Evolutionary conservation across 768 basidiomycete genomes (phyloP), one percentile per base, ranked within the genome.

Genomic region (Lyophyllum semitale): DNA sequence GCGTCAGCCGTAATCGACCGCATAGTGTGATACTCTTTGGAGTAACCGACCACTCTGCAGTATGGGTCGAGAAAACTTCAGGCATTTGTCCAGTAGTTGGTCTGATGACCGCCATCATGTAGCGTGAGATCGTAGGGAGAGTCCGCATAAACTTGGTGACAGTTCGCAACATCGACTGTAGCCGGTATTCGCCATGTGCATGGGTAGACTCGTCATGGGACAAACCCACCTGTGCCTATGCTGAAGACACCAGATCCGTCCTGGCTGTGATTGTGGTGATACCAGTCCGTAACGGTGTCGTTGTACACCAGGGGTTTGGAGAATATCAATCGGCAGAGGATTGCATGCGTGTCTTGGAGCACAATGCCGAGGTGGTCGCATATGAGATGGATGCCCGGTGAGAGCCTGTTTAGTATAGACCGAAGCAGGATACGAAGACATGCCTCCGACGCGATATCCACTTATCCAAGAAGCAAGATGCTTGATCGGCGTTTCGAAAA

Each of bases 401-500:
- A 80, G 67, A 0, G 73, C 80, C 38, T 83, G 77, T 58, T 88
- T 85, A 12, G 84, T 63, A 58, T 87, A 87, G 1, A 88, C 77
- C 0, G 85, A 87, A 1, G 84, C 87, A 11, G 88, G 87, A 59
- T 86, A 88, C 4, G 87, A 72, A 0, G 83, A 73, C 30, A 75
- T 52, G 4, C 77, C 81, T 6, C 74, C 80, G 7, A 89, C 85
- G n/a, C 63, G 72, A 54, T 89, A 88, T 0, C 86, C 85, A 20
- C 66, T 57, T 7, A 89, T 83, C 53, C 73, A 77, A 13, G 61
- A 55, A 13, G 72, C 73, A 6, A 89, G 52, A 40, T 67, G 62
- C 4, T 55, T 50, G 18, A 85, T 75, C 0, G 85, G 79, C 0
- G 81, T 83, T 65, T 85, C 78, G 62, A 85, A 86, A 37, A 77